Conservation (phyloP, 2,329 filamentous ascomycete genomes). For the Hypoxylon sp. region DNA sequence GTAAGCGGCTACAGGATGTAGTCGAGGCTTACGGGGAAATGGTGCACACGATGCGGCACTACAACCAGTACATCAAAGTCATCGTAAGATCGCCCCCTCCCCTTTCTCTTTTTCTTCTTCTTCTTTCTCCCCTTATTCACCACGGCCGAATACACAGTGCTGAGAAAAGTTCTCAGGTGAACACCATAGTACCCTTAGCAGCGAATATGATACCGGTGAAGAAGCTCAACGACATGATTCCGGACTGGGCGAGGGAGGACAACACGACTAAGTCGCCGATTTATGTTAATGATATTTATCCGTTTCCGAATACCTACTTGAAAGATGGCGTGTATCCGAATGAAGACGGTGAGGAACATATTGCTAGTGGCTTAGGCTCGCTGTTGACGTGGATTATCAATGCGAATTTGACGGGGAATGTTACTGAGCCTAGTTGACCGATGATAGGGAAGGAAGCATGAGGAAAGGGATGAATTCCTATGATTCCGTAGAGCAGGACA, state of each 20-base stretch:
- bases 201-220: conserved; percentile 49
- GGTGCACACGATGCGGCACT: conserved; percentile 54
- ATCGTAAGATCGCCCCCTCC: conserved; percentile 52
- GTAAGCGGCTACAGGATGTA: conserved; percentile 53
- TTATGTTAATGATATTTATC: conserved; percentile 56
- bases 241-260: conserved; percentile 54
- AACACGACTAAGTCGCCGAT: conserved; percentile 57
- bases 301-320: conserved; percentile 50
- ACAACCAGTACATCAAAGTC: conserved; percentile 57
- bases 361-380: conserved; percentile 52
- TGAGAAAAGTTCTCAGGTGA: conserved; percentile 50
- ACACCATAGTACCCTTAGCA: conserved; percentile 57
- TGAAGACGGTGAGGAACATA: conserved; percentile 53
- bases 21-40: conserved; percentile 58
- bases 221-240: conserved; percentile 56
- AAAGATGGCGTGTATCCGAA: conserved; percentile 60
- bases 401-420: conserved; percentile 24
- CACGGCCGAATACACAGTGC: not conserved
- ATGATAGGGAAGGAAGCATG: not conserved
- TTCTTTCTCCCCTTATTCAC: not conserved
- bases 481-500: not conserved
- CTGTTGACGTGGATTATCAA: conserved; percentile 54
- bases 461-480: not conserved
- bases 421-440: conserved; percentile 5
- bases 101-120: not conserved